These are phyloP conservation scores for Hypericum androsaemum DNA, from an alignment of 345 rosid genomes.

Conservation along the genomic window DNA sequence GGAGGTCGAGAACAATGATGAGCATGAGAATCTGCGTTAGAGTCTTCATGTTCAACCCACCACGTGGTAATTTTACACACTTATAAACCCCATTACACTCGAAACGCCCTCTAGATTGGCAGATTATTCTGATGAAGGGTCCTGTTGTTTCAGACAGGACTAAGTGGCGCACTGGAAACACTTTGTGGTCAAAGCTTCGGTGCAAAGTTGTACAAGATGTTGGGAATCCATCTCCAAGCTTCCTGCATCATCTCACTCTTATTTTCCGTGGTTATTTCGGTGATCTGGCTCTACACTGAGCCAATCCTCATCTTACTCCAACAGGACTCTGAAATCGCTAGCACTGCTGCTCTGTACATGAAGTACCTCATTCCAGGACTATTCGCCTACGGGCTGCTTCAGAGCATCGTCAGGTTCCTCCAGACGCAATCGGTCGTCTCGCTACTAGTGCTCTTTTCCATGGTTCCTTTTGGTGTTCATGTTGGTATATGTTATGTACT, in stretches of 20 bases:
- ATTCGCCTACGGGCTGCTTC: slow-evolving; percentile 52
- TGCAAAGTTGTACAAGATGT: slow-evolving; percentile 45
- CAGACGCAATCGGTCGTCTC: slow-evolving; percentile 58
- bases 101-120: too few species aligned
- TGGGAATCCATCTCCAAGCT: slow-evolving; percentile 68
- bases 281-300: slow-evolving; percentile 53
- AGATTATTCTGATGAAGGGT: too few species aligned
- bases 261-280: slow-evolving; percentile 40
- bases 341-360: slow-evolving; percentile 45
- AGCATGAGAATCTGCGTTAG: too few species aligned
- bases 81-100: too few species aligned
- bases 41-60: too few species aligned
- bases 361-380: slow-evolving; percentile 56
- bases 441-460: slow-evolving; percentile 38
- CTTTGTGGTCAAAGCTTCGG: slow-evolving; percentile 89
- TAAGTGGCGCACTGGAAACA: slow-evolving; percentile 81
- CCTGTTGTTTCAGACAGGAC: slow-evolving; percentile 31
- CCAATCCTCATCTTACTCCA: slow-evolving; percentile 35
- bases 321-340: slow-evolving; percentile 49
- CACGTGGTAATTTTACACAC: too few species aligned
- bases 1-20: too few species aligned
- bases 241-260: slow-evolving; percentile 50
- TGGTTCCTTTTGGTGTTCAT: slow-evolving; percentile 37
- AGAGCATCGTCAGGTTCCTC: slow-evolving; percentile 63
- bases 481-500: slow-evolving; percentile 35